Conservation (phyloP, 768 basidiomycete genomes). For the Auricularia sp. region DNA sequence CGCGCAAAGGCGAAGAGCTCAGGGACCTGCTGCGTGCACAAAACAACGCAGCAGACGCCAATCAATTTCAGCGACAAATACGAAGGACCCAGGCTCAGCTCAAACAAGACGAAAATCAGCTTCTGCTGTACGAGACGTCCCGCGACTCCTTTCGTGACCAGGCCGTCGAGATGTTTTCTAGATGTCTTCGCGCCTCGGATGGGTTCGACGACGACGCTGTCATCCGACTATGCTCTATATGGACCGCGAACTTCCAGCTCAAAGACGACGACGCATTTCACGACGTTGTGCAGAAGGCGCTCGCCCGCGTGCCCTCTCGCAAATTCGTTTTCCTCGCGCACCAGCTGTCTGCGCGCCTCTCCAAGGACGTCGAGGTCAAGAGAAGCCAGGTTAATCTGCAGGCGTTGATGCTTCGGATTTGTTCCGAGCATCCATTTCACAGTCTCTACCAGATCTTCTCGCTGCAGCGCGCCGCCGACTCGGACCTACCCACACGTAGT, state of each 20-base stretch:
- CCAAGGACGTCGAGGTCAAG: conserved; percentile 26
- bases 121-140: conserved; percentile 31
- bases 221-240: conserved; percentile 79
- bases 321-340: conserved; percentile 90
- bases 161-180: conserved; percentile 81
- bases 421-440: conserved; percentile 88
- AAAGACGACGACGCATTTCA: conserved; percentile 30
- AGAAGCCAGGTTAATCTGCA: conserved; percentile 41
- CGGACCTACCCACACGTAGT: conserved; percentile 12
- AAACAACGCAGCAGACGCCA: conserved; percentile 14
- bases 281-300: conserved; percentile 30
- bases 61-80: conserved; percentile 27
- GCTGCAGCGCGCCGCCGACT: conserved; percentile 30
- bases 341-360: conserved; percentile 86
- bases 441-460: conserved; percentile 84
- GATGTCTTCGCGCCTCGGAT: conserved; percentile 59
- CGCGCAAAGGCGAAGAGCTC: conserved; percentile 67
- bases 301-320: conserved; percentile 61
- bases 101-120: conserved; percentile 40
- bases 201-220: conserved; percentile 64
- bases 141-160: conserved; percentile 55
- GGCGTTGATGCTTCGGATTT: conserved; percentile 60
- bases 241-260: conserved; percentile 71
- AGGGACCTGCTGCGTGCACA: conserved; percentile 25
- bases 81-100: conserved; percentile 38